A percentile compares a stretch with the other conserved stretches of the same genome.
phyloP scores from a whole-genome alignment of 2,329 filamentous ascomycete species.

The Fusarium vanettenii region DNA sequence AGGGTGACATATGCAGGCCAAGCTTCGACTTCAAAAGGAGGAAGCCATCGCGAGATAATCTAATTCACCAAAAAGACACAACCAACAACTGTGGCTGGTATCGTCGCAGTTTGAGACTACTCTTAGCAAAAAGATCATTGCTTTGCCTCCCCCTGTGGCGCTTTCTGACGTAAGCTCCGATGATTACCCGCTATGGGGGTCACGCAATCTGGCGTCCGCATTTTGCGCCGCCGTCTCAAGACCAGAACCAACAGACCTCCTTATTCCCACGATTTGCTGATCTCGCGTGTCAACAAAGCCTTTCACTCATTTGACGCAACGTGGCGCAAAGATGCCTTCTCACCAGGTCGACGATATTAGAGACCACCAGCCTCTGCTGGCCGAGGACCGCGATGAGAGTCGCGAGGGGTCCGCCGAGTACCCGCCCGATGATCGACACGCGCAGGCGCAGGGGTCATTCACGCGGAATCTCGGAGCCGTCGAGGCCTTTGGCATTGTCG shows the following conservation, averaged over 20 bases:
- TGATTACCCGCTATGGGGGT: conserved; percentile 28
- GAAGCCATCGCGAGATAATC: not conserved
- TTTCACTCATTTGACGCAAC: not conserved
- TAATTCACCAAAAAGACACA: not conserved
- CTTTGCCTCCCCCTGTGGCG: not conserved
- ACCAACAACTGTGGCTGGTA: not conserved
- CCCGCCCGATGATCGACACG: conserved; percentile 4
- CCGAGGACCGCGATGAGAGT: conserved; percentile 11
- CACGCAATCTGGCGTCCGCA: not conserved
- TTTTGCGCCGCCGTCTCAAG: not conserved
- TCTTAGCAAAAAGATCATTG: not conserved
- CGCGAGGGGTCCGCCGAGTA: not conserved
- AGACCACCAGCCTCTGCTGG: conserved; percentile 29
- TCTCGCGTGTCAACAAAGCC: not conserved
- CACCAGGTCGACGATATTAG: conserved; percentile 8
- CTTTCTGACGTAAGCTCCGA: conserved; percentile 21
- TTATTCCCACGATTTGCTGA: not conserved
- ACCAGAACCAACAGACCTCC: not conserved
- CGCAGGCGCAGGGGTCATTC: conserved; percentile 45
- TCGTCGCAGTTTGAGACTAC: not conserved
- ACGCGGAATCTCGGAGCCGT: conserved; percentile 58
- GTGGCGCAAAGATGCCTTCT: conserved; percentile 21
- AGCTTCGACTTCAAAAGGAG: not conserved
- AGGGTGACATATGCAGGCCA: not conserved
- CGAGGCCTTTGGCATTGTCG: conserved; percentile 68